Evolutionary conservation across 148 eudicot genomes (phyloP).

Genomic region (Vaccinium vitisidaea): DNA sequence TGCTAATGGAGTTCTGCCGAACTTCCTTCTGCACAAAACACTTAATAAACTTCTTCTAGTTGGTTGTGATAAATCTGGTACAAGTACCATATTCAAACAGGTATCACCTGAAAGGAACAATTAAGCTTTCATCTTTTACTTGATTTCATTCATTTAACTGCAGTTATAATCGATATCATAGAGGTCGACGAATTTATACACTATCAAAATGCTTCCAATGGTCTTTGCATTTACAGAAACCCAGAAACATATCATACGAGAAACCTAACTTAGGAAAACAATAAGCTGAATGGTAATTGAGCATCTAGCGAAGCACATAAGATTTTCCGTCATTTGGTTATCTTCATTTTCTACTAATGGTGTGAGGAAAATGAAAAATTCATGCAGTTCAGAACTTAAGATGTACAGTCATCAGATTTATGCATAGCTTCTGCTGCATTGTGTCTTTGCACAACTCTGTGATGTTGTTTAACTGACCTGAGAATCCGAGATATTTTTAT

Average conservation of each 20-base stretch:
- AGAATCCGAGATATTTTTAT: not conserved
- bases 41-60: conserved; percentile 58
- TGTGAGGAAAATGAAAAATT: not conserved
- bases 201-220: not conserved
- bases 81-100: conserved; percentile 87
- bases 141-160: not conserved
- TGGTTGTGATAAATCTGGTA: conserved; percentile 76
- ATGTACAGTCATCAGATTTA: not conserved
- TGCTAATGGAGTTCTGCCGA: conserved; percentile 20
- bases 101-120: conserved; percentile 28
- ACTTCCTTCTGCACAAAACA: conserved; percentile 27
- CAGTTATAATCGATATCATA: not conserved
- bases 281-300: not conserved
- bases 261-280: not conserved
- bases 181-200: not conserved
- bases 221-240: not conserved
- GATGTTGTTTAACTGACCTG: not conserved
- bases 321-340: not conserved
- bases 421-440: not conserved
- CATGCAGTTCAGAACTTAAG: not conserved
- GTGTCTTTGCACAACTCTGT: not conserved
- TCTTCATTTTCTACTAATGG: not conserved
- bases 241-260: not conserved
- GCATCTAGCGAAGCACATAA: not conserved
- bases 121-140: not conserved